These are phyloP conservation scores for Metschnikowia shivogae DNA, from an alignment of 805 yeast genomes.

Conservation along the genomic window DNA sequence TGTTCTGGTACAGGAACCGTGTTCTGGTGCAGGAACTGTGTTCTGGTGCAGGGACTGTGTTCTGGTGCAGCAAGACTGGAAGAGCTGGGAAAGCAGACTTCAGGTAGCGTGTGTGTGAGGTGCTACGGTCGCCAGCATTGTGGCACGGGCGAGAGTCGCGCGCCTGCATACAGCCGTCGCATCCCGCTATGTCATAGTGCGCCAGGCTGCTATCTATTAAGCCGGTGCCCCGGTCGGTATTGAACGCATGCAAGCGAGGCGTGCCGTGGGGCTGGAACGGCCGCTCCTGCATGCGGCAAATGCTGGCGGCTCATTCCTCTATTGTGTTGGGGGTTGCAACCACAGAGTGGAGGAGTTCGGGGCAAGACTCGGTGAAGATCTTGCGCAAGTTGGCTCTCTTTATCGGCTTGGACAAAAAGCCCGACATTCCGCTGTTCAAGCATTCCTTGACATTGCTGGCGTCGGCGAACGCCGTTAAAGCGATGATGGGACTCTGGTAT, in stretches of 20 bases:
- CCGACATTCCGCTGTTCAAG: conserved; percentile 86
- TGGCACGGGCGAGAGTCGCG: neutral
- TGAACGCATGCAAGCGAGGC: neutral
- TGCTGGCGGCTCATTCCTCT: neutral
- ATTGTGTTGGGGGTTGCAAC: conserved; percentile 29
- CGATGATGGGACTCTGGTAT: conserved; percentile 76
- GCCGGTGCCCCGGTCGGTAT: neutral
- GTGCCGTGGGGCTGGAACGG: neutral
- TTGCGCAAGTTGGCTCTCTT: conserved; percentile 63
- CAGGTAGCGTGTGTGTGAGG: too few relatives aligned
- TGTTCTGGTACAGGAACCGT: neutral
- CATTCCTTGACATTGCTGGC: conserved; percentile 85
- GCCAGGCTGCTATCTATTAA: neutral
- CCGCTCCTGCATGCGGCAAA: neutral
- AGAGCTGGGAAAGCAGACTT: too few relatives aligned
- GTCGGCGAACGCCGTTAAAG: conserved; percentile 94
- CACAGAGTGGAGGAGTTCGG: conserved; percentile 28
- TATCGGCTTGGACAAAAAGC: conserved; percentile 85
- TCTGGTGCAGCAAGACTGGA: neutral
- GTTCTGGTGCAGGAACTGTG: neutral
- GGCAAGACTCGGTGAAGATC: conserved; percentile 47
- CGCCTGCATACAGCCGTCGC: neutral
- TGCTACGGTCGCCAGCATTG: neutral
- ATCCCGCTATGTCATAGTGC: conserved; percentile 1
- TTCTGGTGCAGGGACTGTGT: neutral